phyloP scores from a whole-genome alignment of 495 filamentous ascomycete species.

The Alectoria sarmentosa region DNA sequence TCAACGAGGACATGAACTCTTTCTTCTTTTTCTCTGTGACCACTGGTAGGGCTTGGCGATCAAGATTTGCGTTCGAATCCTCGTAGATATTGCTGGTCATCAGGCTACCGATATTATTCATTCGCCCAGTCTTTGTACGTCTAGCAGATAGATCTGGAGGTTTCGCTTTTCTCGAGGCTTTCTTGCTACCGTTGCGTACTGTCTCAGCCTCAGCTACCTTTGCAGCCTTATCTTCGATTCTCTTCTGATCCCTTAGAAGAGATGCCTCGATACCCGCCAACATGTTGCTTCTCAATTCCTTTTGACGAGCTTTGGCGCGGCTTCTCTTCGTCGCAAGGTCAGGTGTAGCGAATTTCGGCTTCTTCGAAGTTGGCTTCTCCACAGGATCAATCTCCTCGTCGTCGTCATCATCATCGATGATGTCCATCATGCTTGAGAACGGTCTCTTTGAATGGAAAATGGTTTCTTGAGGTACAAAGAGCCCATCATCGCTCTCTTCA shows the following conservation, averaged over 20 bases:
- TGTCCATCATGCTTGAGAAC: not conserved
- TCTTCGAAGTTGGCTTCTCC: too few relatives aligned
- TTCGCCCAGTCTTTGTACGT: not conserved
- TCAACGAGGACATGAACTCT: constrained; percentile 8
- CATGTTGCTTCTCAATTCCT: constrained; percentile 19
- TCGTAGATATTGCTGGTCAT: constrained; percentile 19
- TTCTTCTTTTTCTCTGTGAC: constrained; percentile 14
- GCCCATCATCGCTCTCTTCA: not conserved
- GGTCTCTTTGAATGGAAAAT: not conserved
- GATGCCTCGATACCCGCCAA: constrained; percentile 28
- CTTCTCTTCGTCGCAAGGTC: too few relatives aligned
- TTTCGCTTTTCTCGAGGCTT: constrained; percentile 3
- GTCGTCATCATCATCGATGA: not conserved
- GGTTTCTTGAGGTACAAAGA: not conserved
- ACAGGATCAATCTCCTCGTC: not conserved
- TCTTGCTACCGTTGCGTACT: constrained; percentile 1
- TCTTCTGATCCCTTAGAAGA: constrained; percentile 5
- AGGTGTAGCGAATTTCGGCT: too few relatives aligned
- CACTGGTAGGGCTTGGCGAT: not conserved
- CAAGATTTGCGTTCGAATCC: constrained; percentile 16
- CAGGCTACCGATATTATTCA: constrained; percentile 16
- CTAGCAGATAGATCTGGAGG: not conserved
- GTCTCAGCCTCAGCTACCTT: too few relatives aligned
- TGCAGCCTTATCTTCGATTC: constrained; percentile 9
- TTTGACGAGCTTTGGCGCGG: not conserved